A percentile compares a stretch with the other conserved stretches of the same genome.
These are phyloP conservation scores for Manihot esculenta DNA, from an alignment of 441 rosid genomes.

Conservation along the genomic window DNA sequence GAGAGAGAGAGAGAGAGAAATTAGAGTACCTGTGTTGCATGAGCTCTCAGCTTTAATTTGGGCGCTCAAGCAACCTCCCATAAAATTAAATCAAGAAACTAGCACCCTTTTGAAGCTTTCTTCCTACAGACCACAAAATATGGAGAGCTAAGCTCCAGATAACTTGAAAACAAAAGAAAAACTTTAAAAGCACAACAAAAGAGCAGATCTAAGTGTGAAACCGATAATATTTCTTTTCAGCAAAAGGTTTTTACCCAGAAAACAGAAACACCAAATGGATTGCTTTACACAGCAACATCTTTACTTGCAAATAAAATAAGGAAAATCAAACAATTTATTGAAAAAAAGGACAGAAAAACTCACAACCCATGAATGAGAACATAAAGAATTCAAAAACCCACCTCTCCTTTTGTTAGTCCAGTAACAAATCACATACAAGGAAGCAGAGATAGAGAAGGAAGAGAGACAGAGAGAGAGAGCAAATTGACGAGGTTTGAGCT, in stretches of 20 bases:
- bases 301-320: not conserved
- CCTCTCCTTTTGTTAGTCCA: constrained; percentile 25
- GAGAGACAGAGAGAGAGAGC: constrained; percentile 22
- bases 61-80: constrained; percentile 93
- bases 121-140: constrained; percentile 32
- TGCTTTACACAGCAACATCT: constrained; percentile 11
- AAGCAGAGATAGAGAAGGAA: not conserved
- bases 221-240: not conserved
- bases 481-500: constrained; percentile 19
- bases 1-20: constrained; percentile 4
- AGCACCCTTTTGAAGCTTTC: constrained; percentile 28
- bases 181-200: constrained; percentile 21
- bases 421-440: constrained; percentile 4
- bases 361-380: constrained; percentile 9
- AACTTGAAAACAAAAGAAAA: constrained; percentile 15
- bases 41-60: constrained; percentile 88
- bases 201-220: constrained; percentile 29
- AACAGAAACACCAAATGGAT: not conserved
- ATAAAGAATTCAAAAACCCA: constrained; percentile 17
- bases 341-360: not conserved
- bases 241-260: constrained; percentile 7
- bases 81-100: constrained; percentile 30
- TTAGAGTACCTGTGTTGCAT: constrained; percentile 53
- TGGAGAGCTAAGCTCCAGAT: constrained; percentile 9
- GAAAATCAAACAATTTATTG: constrained; percentile 4